Conservation (phyloP, 768 basidiomycete genomes). For the Podaxis rugospora region DNA sequence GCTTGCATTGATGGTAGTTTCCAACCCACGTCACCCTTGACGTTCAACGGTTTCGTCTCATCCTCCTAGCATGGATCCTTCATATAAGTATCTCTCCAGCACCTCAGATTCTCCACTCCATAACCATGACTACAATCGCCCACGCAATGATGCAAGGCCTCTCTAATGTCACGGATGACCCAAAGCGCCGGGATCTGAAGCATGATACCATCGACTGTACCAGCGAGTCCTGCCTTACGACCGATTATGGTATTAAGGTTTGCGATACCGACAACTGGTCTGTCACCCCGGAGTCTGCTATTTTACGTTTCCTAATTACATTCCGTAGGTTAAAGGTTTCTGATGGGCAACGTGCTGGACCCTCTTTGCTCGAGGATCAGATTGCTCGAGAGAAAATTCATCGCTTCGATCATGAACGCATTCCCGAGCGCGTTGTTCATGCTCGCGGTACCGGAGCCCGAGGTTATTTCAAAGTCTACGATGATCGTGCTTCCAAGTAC, state of each 20-base stretch:
- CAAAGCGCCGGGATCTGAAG: constrained; percentile 31
- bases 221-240: constrained; percentile 38
- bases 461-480: constrained; percentile 74
- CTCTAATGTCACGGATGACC: constrained; percentile 21
- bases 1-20: background rate
- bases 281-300: constrained; percentile 10
- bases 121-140: constrained; percentile 19
- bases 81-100: background rate
- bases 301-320: background rate
- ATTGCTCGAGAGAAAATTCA: constrained; percentile 72
- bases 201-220: constrained; percentile 27
- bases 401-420: constrained; percentile 84
- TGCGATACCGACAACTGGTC: constrained; percentile 67
- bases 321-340: constrained; percentile 49
- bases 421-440: constrained; percentile 78
- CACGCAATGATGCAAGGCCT: constrained; percentile 23
- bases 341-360: constrained; percentile 48
- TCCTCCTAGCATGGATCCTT: no score
- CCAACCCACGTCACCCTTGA: constrained; percentile 18
- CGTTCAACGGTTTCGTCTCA: background rate
- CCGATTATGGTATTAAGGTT: constrained; percentile 56
- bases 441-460: constrained; percentile 78
- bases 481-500: constrained; percentile 65
- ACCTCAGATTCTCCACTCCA: constrained; percentile 13
- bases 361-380: constrained; percentile 76